Evolutionary conservation across 2,329 filamentous ascomycete genomes (phyloP).

Genomic region (Nannizzia gypsea): DNA sequence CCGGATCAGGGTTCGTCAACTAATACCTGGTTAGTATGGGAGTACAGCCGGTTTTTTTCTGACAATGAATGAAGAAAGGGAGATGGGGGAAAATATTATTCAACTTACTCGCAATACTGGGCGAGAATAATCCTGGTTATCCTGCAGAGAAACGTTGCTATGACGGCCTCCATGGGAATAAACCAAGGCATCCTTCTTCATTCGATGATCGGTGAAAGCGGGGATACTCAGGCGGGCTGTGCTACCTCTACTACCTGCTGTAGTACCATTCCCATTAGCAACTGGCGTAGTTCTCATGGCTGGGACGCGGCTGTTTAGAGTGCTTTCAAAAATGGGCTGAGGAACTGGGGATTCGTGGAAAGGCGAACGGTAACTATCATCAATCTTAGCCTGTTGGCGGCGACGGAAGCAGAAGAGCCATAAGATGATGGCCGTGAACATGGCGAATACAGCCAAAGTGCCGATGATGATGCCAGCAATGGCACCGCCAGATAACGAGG

Average conservation of each 20-base stretch:
- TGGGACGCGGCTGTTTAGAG: slow-evolving; percentile 7
- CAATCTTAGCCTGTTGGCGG: slow-evolving; percentile 10
- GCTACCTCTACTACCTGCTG: neutral
- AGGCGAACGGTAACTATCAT: slow-evolving; percentile 13
- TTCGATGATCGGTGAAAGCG: slow-evolving; percentile 34
- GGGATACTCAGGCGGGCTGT: slow-evolving; percentile 15
- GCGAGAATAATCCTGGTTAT: slow-evolving; percentile 39
- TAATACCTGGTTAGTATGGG: slow-evolving; percentile 5
- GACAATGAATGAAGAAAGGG: too few species aligned
- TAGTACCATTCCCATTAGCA: neutral
- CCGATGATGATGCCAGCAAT: slow-evolving; percentile 37
- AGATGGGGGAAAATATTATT: too few species aligned
- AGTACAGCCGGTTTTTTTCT: neutral
- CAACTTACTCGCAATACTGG: slow-evolving; percentile 33
- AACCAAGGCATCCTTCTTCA: slow-evolving; percentile 33
- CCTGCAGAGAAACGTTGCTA: slow-evolving; percentile 37
- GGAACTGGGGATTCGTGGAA: slow-evolving; percentile 17
- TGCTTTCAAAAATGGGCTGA: slow-evolving; percentile 13
- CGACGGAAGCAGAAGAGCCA: slow-evolving; percentile 31
- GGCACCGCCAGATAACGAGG: slow-evolving; percentile 29
- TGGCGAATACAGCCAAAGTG: slow-evolving; percentile 27
- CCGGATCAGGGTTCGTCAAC: slow-evolving; percentile 15
- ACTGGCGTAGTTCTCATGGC: slow-evolving; percentile 2
- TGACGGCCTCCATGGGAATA: slow-evolving; percentile 31
- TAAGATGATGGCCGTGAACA: slow-evolving; percentile 28